Evolutionary conservation across 768 basidiomycete species (phyloP), one percentile per base, ranked within the genome.

Genomic region (Lactarius pseudohatsudake): DNA sequence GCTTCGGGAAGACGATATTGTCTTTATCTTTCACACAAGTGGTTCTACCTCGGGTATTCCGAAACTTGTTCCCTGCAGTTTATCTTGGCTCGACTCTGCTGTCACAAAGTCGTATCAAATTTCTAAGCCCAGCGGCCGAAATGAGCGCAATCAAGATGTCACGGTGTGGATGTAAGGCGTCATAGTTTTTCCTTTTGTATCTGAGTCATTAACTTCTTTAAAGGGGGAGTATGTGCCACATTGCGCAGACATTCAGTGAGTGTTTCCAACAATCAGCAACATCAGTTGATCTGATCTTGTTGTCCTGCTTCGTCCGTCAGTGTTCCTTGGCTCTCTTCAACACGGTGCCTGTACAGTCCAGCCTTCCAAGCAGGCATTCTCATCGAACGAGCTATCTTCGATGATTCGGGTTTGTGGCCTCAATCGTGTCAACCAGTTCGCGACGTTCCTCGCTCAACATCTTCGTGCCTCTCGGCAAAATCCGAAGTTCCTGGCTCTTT

Each of bases 171-270:
- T 91, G 90, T 90, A 70, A 78, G 87, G 81, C 64, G 62, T 68
- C 11, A 67, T 55, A 50, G 53, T 57, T 41, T 50, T 71, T 65
- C 61, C 45, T 61, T 70, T 70, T 62, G 68, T 72, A 71, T 74
- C 74, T n/a, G 36, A 53, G 54, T 79, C 72, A 77, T 74, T 78
- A 70, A 79, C 72, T 69, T 58, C 67, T 74, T 65, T 71, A 62
- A 78, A 91, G 89, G 81, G 90, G 91, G 64, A 89, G 87, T 79
- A 89, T 92, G 88, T 91, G 87, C 74, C 91, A 91, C 76, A 91
- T 91, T 67, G 91, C 77, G 34, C 89, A 91, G 75, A 85, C 82
- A 50, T 90, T 86, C 81, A 86, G 89, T 90, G 76, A 80, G 87
- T 79, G 20, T 9, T 71, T 22, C 58, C 64, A 43, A 16, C 58